These are phyloP conservation scores for Mycena latifolia DNA, from an alignment of 768 basidiomycete genomes.

Conservation along the genomic window DNA sequence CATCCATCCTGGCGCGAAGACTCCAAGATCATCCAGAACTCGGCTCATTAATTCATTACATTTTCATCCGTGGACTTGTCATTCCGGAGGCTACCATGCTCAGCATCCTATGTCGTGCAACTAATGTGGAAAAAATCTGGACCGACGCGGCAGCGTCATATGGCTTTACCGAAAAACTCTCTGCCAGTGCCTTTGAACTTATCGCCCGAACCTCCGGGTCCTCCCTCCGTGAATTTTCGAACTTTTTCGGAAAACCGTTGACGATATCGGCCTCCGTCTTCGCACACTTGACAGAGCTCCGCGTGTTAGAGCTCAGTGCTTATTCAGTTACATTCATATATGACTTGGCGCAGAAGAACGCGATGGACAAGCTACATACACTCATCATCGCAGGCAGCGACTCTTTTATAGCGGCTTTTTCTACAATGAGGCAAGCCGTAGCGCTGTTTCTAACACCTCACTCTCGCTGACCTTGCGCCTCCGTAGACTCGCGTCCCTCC, in stretches of 20 bases:
- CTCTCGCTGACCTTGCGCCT: neutral
- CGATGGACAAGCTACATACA: neutral
- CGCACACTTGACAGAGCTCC: constrained; percentile 1
- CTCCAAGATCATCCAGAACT: neutral
- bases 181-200: neutral
- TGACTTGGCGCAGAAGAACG: too few species aligned
- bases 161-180: neutral
- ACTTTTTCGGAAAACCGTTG: neutral
- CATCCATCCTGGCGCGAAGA: neutral
- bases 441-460: neutral
- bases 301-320: neutral
- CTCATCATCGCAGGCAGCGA: neutral
- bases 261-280: neutral
- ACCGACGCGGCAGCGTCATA: too few species aligned
- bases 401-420: neutral
- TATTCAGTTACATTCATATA: neutral
- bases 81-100: neutral
- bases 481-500: neutral
- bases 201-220: neutral
- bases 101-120: neutral
- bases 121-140: neutral
- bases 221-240: neutral
- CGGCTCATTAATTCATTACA: neutral
- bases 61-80: neutral
- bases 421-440: neutral